These are phyloP conservation scores for Saccharomycopsis fibuligera DNA, from an alignment of 805 yeast genomes.

Conservation along the genomic window DNA sequence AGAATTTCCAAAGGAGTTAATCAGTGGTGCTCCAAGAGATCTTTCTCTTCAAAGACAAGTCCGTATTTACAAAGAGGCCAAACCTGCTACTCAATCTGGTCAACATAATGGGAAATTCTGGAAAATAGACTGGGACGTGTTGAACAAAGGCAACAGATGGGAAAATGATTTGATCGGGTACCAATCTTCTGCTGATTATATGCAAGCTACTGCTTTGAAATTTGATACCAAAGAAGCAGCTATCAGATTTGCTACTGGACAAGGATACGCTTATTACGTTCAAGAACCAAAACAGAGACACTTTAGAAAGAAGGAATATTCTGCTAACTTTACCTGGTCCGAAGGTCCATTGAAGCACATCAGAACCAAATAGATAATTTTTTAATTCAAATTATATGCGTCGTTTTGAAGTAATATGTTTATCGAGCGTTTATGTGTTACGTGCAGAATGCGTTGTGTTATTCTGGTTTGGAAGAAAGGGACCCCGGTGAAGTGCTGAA, in stretches of 20 bases:
- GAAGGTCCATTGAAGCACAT: slow-evolving; percentile 70
- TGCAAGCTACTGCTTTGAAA: slow-evolving; percentile 60
- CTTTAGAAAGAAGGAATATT: slow-evolving; percentile 69
- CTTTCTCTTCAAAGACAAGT: slow-evolving; percentile 54
- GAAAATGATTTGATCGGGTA: slow-evolving; percentile 86
- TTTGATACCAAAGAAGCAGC: slow-evolving; percentile 76
- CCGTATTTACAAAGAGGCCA: slow-evolving; percentile 69
- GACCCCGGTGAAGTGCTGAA: no score
- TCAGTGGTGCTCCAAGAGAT: slow-evolving; percentile 75
- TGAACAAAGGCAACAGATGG: slow-evolving; percentile 76
- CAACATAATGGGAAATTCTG: slow-evolving; percentile 47
- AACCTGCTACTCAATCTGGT: slow-evolving; percentile 71
- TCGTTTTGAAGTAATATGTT: no score
- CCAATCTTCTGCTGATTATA: slow-evolving; percentile 71
- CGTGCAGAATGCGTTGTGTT: no score
- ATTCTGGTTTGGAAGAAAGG: no score
- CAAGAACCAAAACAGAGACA: slow-evolving; percentile 75
- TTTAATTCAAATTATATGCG: no score
- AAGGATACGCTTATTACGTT: slow-evolving; percentile 79
- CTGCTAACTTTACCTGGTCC: slow-evolving; percentile 64
- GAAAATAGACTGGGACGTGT: slow-evolving; percentile 81
- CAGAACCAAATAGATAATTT: slow-evolving; percentile 64
- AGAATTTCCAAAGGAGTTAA: slow-evolving; percentile 44
- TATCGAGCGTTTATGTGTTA: no score
- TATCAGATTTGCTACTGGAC: slow-evolving; percentile 68